A percentile compares a stretch with the other conserved stretches of the same genome.
phyloP scores from a whole-genome alignment of 768 basidiomycete genomes.

The Kwoniella botswanensis region DNA sequence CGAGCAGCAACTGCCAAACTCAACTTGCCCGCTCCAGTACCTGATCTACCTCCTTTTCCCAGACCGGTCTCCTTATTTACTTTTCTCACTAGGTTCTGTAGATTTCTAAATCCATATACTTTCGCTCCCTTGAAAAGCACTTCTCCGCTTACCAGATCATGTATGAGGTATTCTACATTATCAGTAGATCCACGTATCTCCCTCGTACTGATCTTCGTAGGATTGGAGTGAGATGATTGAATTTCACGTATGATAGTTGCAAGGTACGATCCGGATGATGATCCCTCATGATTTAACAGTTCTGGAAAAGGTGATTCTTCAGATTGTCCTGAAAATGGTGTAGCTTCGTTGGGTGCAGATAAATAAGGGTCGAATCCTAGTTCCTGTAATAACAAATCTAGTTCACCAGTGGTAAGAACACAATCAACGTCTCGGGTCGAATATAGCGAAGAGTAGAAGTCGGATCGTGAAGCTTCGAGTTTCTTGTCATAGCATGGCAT shows the following conservation, averaged over 20 bases:
- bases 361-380: constrained; percentile 75
- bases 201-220: constrained; percentile 42
- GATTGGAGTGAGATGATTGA: constrained; percentile 43
- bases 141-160: constrained; percentile 62
- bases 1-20: constrained; percentile 52
- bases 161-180: constrained; percentile 58
- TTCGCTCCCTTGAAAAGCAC: constrained; percentile 89
- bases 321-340: not conserved
- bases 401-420: constrained; percentile 94
- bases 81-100: constrained; percentile 94
- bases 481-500: constrained; percentile 99
- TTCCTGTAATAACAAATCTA: constrained; percentile 81
- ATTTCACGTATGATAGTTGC: constrained; percentile 73
- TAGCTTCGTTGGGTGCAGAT: constrained; percentile 65
- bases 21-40: constrained; percentile 46
- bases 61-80: constrained; percentile 84
- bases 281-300: constrained; percentile 76
- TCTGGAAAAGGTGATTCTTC: constrained; percentile 66
- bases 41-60: constrained; percentile 58
- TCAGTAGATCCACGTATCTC: constrained; percentile 57
- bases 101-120: constrained; percentile 95
- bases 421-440: constrained; percentile 93
- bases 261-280: constrained; percentile 91
- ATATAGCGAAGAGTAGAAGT: constrained; percentile 77
- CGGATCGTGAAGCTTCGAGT: constrained; percentile 90